Conservation (phyloP, 768 basidiomycete genomes). For the Pholiota microspora region DNA sequence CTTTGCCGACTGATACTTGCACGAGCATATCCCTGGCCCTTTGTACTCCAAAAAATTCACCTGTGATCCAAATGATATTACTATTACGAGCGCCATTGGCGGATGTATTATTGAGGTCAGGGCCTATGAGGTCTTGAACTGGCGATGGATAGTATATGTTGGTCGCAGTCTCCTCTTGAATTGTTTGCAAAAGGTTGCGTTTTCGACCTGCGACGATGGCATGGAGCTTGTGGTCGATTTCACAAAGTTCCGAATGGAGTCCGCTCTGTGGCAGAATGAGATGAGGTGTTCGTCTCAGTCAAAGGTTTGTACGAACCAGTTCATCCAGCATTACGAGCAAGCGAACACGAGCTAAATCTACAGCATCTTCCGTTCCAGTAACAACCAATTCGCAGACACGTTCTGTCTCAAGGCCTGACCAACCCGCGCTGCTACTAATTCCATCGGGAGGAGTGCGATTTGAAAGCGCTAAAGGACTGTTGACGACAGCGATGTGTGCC, state of each 20-base stretch:
- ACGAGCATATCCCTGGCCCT: conserved; percentile 93
- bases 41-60: conserved; percentile 96
- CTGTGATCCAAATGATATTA: conserved; percentile 93
- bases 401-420: conserved; percentile 92
- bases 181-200: conserved; percentile 80
- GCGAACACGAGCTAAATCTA: conserved; percentile 88
- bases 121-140: conserved; percentile 80
- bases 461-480: conserved; percentile 73
- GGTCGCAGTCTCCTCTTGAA: conserved; percentile 96
- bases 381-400: conserved; percentile 91
- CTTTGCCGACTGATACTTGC: conserved; percentile 86
- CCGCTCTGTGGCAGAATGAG: conserved; percentile 61
- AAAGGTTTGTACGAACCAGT: conserved; percentile 55
- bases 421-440: conserved; percentile 73
- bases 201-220: conserved; percentile 89
- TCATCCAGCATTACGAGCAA: conserved; percentile 94
- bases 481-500: conserved; percentile 93
- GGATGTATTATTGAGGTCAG: conserved; percentile 46
- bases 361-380: conserved; percentile 84
- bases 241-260: conserved; percentile 84
- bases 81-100: conserved; percentile 51
- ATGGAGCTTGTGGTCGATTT: conserved; percentile 94
- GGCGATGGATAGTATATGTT: conserved; percentile 95
- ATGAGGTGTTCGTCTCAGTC: conserved; percentile 5
- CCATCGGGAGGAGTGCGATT: conserved; percentile 77